Percentiles rank a stretch among this genome's conserved stretches.
These are phyloP conservation scores for Lanmaoa pseudosensibilis DNA, from an alignment of 768 basidiomycete species.

Conservation along the genomic window DNA sequence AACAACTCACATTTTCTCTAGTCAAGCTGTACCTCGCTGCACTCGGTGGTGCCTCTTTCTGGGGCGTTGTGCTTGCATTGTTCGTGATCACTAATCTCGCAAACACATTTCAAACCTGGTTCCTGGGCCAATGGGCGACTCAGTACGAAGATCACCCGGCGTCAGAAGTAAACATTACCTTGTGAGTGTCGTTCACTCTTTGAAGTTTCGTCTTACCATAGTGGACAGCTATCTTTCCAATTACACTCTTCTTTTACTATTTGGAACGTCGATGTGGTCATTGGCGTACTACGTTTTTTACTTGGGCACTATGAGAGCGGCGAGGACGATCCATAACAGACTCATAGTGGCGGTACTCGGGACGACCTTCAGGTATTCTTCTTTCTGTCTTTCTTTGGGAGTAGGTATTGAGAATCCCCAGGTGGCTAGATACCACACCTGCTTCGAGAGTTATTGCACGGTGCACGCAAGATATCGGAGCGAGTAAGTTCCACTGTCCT, in stretches of 20 bases:
- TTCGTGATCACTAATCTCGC: not conserved
- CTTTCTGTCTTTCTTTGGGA: not conserved
- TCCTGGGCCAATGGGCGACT: slow-evolving; percentile 4
- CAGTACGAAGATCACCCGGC: slow-evolving; percentile 1
- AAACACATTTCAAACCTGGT: not conserved
- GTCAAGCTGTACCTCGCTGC: slow-evolving; percentile 1
- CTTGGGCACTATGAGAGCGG: not conserved
- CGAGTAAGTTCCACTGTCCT: not conserved
- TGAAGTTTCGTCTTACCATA: not conserved
- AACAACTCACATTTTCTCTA: not conserved
- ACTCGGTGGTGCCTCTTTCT: not conserved
- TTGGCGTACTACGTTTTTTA: not conserved
- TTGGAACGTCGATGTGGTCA: not conserved
- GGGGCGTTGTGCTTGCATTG: not conserved
- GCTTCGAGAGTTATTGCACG: not conserved
- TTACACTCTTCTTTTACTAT: not conserved
- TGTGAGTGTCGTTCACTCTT: not conserved
- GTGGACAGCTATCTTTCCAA: not conserved
- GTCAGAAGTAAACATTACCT: not conserved
- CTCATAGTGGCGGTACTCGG: not conserved
- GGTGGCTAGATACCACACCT: slow-evolving; percentile 1
- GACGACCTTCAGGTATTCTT: not conserved
- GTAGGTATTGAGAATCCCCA: not conserved
- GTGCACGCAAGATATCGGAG: slow-evolving; percentile 3
- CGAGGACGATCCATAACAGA: not conserved